These are phyloP conservation scores for Tetracentron sinense DNA, from an alignment of 164 flowering plant species.

Conservation along the genomic window DNA sequence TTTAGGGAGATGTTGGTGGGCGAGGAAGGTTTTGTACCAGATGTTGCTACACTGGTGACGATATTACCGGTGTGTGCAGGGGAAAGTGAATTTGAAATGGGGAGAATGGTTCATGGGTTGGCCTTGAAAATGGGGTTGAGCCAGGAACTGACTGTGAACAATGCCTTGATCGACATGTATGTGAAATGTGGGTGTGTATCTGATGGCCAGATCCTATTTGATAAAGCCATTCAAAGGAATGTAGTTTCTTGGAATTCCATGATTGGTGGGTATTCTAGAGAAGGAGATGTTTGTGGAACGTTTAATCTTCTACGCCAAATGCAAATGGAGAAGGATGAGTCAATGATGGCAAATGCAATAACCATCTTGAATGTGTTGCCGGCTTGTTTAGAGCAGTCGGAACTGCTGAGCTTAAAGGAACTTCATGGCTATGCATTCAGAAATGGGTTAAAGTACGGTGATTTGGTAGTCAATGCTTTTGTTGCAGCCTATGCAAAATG, in stretches of 20 bases:
- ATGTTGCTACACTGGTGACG: constrained; percentile 50
- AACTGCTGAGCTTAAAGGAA: constrained; percentile 47
- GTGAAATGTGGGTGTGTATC: constrained; percentile 44
- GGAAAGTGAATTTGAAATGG: constrained; percentile 42
- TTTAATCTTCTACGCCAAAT: constrained; percentile 44
- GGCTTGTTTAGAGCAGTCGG: constrained; percentile 30
- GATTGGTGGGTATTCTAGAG: constrained; percentile 46
- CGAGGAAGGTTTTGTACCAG: constrained; percentile 39
- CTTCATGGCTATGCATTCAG: constrained; percentile 62
- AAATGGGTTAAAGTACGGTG: constrained; percentile 40
- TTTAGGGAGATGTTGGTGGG: constrained; percentile 32
- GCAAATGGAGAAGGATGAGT: constrained; percentile 34
- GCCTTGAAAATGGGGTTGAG: constrained; percentile 48
- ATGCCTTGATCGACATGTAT: constrained; percentile 63
- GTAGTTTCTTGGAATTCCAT: constrained; percentile 69
- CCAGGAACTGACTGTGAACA: constrained; percentile 42
- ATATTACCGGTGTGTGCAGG: constrained; percentile 51
- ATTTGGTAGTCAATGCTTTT: constrained; percentile 53
- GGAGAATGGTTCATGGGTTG: constrained; percentile 50
- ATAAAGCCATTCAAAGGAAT: constrained; percentile 33
- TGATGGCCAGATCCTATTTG: constrained; percentile 39
- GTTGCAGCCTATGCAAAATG: constrained; percentile 69
- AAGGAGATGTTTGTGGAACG: constrained; percentile 32
- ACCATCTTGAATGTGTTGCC: constrained; percentile 59
- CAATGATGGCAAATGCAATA: constrained; percentile 34